Evolutionary conservation across 345 rosid species (phyloP).

Genomic region (Eucalyptus erythrocorys): DNA sequence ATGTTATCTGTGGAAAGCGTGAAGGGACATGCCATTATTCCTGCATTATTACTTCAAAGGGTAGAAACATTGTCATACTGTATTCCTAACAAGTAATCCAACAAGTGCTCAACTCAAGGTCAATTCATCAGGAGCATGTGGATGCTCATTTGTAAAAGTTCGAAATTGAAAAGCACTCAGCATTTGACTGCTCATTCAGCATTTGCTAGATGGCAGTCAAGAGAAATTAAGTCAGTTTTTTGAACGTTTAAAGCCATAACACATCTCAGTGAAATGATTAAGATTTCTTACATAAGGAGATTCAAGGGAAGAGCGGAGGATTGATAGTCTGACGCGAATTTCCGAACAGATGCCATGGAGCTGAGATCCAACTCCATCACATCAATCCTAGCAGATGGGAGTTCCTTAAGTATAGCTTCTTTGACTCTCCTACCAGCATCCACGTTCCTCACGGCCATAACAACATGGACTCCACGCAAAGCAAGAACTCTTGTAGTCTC

Average conservation of each 20-base stretch:
- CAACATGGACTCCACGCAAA: background rate
- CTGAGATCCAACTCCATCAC: slow-evolving; percentile 25
- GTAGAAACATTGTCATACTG: background rate
- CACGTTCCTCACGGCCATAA: slow-evolving; percentile 12
- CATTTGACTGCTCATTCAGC: background rate
- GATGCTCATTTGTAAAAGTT: background rate
- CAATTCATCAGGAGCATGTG: background rate
- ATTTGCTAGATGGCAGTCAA: background rate
- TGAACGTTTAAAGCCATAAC: background rate
- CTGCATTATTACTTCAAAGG: slow-evolving; percentile 24
- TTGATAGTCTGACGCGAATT: slow-evolving; percentile 10
- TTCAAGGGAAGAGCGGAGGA: slow-evolving; percentile 17
- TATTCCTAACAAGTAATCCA: background rate
- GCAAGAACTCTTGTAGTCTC: slow-evolving; percentile 29
- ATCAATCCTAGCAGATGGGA: slow-evolving; percentile 5
- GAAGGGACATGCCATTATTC: slow-evolving; percentile 29
- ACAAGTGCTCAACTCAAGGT: background rate
- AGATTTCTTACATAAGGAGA: slow-evolving; percentile 19
- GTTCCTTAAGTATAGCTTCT: slow-evolving; percentile 3
- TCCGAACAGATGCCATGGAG: slow-evolving; percentile 23
- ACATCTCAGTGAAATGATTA: background rate
- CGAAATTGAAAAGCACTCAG: background rate
- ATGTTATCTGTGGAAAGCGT: slow-evolving; percentile 41
- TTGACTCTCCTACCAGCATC: slow-evolving; percentile 16
- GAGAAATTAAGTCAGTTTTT: background rate